phyloP scores from a whole-genome alignment of 805 yeast species.

The Nakazawaea siamensis region DNA sequence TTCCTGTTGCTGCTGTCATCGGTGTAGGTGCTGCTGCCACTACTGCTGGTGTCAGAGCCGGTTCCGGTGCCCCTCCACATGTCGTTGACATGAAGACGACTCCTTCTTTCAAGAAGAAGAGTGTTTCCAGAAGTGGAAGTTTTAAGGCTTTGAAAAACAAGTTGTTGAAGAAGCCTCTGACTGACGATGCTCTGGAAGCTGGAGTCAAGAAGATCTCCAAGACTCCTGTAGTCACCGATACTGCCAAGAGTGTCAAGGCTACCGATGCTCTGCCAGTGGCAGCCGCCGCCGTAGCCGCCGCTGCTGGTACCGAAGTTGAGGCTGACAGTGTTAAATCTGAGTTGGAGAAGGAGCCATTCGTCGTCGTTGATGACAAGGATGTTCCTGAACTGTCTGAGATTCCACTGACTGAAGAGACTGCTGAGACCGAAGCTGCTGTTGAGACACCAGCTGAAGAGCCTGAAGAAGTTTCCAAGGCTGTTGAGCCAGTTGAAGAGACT shows the following conservation, averaged over 20 bases:
- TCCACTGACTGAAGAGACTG: background rate
- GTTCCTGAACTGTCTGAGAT: background rate
- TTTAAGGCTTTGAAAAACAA: background rate
- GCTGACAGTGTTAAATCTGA: conserved; percentile 3
- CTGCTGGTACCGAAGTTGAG: conserved; percentile 15
- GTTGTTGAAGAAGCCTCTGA: background rate
- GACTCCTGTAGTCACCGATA: background rate
- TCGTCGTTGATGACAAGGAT: conserved; percentile 10
- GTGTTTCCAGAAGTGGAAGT: background rate
- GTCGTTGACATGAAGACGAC: too few species aligned
- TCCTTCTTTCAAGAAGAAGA: too few species aligned
- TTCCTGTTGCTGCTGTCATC: conserved; percentile 13
- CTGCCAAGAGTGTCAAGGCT: background rate
- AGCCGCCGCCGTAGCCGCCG: conserved; percentile 15
- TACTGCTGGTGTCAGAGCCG: background rate
- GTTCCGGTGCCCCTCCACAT: background rate
- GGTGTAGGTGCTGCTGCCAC: conserved; percentile 3
- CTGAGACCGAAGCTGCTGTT: background rate
- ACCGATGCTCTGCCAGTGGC: background rate
- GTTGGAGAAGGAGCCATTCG: conserved; percentile 10
- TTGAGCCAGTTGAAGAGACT: background rate
- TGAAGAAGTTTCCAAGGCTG: conserved; percentile 1
- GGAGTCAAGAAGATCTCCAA: too few species aligned
- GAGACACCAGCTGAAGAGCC: background rate
- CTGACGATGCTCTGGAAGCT: background rate